Conservation (phyloP, 805 yeast species). For the Komagataella pseudopastoris region DNA sequence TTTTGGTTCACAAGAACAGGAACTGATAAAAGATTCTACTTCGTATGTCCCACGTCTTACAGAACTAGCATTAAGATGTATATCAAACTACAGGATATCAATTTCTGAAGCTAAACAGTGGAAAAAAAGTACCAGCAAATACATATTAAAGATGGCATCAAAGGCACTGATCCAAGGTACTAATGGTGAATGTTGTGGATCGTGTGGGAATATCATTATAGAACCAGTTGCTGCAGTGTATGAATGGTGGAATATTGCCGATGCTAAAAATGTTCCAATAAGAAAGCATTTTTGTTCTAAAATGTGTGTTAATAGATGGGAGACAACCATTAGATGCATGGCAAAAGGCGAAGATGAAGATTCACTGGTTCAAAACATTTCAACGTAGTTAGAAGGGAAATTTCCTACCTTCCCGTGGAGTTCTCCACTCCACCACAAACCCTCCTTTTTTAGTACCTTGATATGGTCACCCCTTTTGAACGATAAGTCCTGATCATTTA, state of each 20-base stretch:
- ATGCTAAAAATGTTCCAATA: slow-evolving; percentile 35
- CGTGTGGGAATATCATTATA: slow-evolving; percentile 32
- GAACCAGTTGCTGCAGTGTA: slow-evolving; percentile 44
- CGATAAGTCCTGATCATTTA: slow-evolving; percentile 26
- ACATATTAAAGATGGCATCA: slow-evolving; percentile 30
- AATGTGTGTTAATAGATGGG: slow-evolving; percentile 26
- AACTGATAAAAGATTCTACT: slow-evolving; percentile 5
- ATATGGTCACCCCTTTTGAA: slow-evolving; percentile 30
- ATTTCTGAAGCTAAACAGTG: slow-evolving; percentile 39
- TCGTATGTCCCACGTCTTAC: slow-evolving; percentile 29
- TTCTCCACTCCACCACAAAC: slow-evolving; percentile 39
- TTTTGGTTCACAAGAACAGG: slow-evolving; percentile 9
- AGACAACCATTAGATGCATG: slow-evolving; percentile 1
- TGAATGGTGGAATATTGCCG: slow-evolving; percentile 58
- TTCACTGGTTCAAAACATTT: background rate
- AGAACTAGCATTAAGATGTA: slow-evolving; percentile 30
- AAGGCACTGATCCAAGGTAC: slow-evolving; percentile 39
- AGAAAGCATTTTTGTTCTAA: slow-evolving; percentile 43
- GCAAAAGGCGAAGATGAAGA: background rate
- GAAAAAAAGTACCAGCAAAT: slow-evolving; percentile 32
- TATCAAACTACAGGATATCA: slow-evolving; percentile 39
- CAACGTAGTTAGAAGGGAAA: slow-evolving; percentile 34
- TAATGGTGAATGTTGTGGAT: slow-evolving; percentile 37
- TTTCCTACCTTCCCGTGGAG: slow-evolving; percentile 22
- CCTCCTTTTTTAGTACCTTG: slow-evolving; percentile 19